Conservation (phyloP, 192 early-diverging fungal genomes). For the Coemansia sp. region DNA sequence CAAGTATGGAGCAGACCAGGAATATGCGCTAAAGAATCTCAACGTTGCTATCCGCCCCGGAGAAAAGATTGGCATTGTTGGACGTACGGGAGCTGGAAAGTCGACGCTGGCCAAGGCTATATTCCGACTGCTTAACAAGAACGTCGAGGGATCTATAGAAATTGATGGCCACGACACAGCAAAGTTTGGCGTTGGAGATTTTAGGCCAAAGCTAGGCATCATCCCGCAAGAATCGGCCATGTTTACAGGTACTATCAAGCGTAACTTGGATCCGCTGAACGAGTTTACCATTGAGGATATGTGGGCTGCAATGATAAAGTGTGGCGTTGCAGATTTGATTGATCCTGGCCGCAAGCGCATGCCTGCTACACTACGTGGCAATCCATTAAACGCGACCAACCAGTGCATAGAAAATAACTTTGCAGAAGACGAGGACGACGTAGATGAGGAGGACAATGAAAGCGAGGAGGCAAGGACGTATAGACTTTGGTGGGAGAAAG, state of each 20-base stretch:
- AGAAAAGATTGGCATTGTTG: constrained; percentile 65
- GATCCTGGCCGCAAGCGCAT: neutral
- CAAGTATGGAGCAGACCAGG: constrained; percentile 54
- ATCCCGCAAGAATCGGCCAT: constrained; percentile 66
- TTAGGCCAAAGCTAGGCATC: constrained; percentile 52
- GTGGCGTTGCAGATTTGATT: neutral
- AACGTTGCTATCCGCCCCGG: constrained; percentile 57
- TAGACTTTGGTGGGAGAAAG: neutral
- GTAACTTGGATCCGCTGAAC: constrained; percentile 66
- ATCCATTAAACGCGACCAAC: constrained; percentile 64
- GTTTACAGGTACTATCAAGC: constrained; percentile 58
- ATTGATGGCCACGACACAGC: constrained; percentile 73
- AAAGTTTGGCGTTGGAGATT: constrained; percentile 53
- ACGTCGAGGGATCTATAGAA: constrained; percentile 51
- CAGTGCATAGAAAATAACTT: no score
- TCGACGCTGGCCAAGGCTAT: constrained; percentile 58
- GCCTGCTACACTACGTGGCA: neutral
- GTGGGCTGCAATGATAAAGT: constrained; percentile 58
- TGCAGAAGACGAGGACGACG: constrained; percentile 25
- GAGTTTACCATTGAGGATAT: constrained; percentile 55
- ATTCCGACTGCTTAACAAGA: constrained; percentile 62
- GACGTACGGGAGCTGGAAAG: constrained; percentile 76
- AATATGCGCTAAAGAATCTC: constrained; percentile 60
- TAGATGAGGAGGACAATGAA: constrained; percentile 53
- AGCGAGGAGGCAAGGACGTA: constrained; percentile 45